Base-by-base conservation (phyloP, 1,284 basidiomycete genomes). In the Trametes hirsuta region DNA sequence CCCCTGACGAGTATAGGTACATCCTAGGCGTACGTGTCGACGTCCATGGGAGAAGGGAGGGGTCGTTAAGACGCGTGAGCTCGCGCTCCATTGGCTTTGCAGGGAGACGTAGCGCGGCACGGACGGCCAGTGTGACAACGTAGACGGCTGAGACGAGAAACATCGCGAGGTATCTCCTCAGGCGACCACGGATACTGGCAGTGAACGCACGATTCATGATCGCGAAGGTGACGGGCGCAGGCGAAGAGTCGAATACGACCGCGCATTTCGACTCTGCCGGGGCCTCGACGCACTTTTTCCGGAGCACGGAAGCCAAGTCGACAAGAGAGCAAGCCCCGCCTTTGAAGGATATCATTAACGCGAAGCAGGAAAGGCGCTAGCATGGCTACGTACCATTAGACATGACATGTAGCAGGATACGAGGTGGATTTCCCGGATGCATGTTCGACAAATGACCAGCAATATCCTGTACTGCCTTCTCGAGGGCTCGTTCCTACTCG, bases 1-100 rank as follows among this genome's bases (percentile, higher is more conserved):
- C 85, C 24, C 61, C 72, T 51, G 73, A 76, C 4, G 84, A 87
- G 66, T 80, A 86, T 14, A 87, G 50, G 59, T 86, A 87, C 30
- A 86, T 65, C 49, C 86, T 71, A 0, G 80, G 81, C 0, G 83
- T 83, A 15, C 66, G 59, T 41, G 63, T 58, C 14, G 67, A 67
- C 58, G 76, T 75, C 81, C 82, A 84, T 0, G 83, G 83, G 1
- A 85, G 69, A 22, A 83, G 51, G 0, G 61, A 57, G 0, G 75
- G 73, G 10, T 70, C 65, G 41, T 75, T 70, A 12, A 85, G 68
- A 0, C 57, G 60, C 1, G 63, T 45, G 52, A 74, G 73, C 61
- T 79, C 62, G 12, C 51, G 55, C 2, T 69, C 66, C 22, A 71
- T 61, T n/a, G 59, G 30, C 36, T 63, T 65, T 18, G 30, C 30